These are phyloP conservation scores for Pyrenochaeta sp. DNA, from an alignment of 2,329 filamentous ascomycete genomes.

Conservation along the genomic window DNA sequence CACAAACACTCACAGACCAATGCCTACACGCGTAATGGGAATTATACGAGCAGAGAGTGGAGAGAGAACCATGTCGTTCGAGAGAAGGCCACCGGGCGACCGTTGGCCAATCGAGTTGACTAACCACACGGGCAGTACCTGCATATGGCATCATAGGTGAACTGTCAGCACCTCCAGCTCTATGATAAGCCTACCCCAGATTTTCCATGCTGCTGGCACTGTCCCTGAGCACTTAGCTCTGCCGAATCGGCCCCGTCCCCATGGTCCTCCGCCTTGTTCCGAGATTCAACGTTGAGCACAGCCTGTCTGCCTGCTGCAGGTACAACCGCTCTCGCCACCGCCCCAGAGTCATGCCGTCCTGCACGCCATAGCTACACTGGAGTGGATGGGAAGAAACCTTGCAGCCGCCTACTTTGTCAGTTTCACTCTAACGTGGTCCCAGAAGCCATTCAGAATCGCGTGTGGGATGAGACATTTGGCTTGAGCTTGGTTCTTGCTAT, in stretches of 20 bases:
- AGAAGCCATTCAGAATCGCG: not conserved
- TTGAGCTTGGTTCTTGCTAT: no score
- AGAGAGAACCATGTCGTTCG: no score
- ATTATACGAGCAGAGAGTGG: no score
- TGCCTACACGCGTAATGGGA: no score
- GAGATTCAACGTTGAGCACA: constrained; percentile 23
- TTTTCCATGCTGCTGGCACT: constrained; percentile 37
- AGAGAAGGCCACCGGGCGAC: constrained; percentile 1
- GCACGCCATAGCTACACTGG: constrained; percentile 23
- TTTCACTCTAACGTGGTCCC: constrained; percentile 4
- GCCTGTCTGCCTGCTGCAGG: constrained; percentile 40
- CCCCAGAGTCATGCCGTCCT: constrained; percentile 20
- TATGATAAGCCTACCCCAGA: constrained; percentile 38
- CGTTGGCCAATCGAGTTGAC: constrained; percentile 27
- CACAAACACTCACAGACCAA: no score
- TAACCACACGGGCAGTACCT: constrained; percentile 19
- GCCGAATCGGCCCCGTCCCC: constrained; percentile 25
- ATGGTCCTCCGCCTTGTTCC: constrained; percentile 24
- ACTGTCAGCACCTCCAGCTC: constrained; percentile 20
- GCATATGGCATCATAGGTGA: constrained; percentile 8
- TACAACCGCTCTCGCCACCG: constrained; percentile 34
- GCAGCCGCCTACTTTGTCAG: constrained; percentile 8
- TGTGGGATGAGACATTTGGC: no score
- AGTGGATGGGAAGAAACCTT: constrained; percentile 12
- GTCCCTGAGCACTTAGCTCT: constrained; percentile 31